phyloP scores from a whole-genome alignment of 306 rosid genomes.

The Inga leiocalycina region DNA sequence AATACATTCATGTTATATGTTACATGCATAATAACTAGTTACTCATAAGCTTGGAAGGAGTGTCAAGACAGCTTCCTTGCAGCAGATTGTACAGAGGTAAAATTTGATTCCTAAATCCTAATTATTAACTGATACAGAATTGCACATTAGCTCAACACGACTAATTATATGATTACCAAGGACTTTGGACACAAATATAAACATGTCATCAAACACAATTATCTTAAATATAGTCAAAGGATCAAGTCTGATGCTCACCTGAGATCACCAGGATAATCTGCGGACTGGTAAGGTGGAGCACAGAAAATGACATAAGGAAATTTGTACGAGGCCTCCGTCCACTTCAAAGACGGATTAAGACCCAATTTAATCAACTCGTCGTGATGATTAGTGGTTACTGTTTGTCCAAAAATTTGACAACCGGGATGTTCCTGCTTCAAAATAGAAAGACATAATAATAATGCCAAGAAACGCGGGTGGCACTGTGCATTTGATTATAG shows the following conservation, averaged over 20 bases:
- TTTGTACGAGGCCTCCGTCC: conserved; percentile 43
- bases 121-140: neutral
- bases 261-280: conserved; percentile 77
- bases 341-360: conserved; percentile 78
- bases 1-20: neutral
- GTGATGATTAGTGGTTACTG: conserved; percentile 76
- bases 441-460: neutral
- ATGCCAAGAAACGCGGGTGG: neutral
- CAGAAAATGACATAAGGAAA: conserved; percentile 85
- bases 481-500: neutral
- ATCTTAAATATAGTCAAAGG: neutral
- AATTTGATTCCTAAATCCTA: neutral
- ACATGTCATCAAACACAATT: neutral
- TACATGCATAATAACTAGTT: neutral
- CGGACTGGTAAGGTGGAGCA: conserved; percentile 80
- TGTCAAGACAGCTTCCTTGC: neutral
- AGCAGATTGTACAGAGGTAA: neutral
- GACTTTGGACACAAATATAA: conserved; percentile 20
- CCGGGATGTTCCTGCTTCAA: conserved; percentile 68
- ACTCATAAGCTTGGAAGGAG: neutral
- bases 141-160: neutral
- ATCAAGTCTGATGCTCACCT: conserved; percentile 49
- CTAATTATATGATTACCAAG: neutral
- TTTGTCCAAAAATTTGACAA: conserved; percentile 82
- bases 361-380: conserved; percentile 70